Base-by-base conservation (phyloP, 768 basidiomycete genomes). In the Lyophyllum shimeji region DNA sequence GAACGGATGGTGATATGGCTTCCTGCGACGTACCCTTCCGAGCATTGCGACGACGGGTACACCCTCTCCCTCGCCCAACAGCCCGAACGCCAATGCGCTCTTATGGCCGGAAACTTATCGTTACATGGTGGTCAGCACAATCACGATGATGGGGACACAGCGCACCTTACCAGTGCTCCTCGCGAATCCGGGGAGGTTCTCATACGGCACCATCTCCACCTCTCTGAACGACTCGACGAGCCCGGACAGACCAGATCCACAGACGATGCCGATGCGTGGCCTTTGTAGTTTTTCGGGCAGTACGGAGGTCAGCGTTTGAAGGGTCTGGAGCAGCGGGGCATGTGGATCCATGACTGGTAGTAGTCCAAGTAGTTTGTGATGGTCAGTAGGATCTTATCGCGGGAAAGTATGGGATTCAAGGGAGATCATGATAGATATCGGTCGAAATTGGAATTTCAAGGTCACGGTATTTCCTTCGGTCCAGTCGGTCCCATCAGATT, bases 11-110 rank as follows among this genome's bases (percentile, higher is more conserved):
- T 8, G n/a, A n/a, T 11, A 25, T 6, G 11, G 9, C 24, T 17
- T 43, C 17, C 20, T 23, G 21, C 44, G 25, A 69, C 83, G 52
- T 63, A 91, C 90, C 67, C 94, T 77, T 56, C 93, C 93, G 27
- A 95, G 84, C 89, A 94, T 94, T 9, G 87, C 90, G 2, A 95
- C 90, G 11, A 90, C 93, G 0, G 94, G 89, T 0, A 89, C 79
- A n/a, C 82, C 81, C 50, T 78, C 72, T 4, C 76, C 79, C 27
- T 69, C 65, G 0, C 91, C 89, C 63, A 95, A 76, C 23, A 84
- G 69, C 6, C 93, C 93, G 70, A 95, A 95, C 0, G 91, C 90
- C 20, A 95, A 75, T 7, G 80, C 72, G 56, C 90, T 92, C 70
- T 83, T 82, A 63, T 95, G 94, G 24, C 94, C 93, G n/a, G 70